A percentile compares a stretch with the other conserved stretches of the same genome.
phyloP scores from a whole-genome alignment of 2,329 filamentous ascomycete species.

The Ustulina deusta region DNA sequence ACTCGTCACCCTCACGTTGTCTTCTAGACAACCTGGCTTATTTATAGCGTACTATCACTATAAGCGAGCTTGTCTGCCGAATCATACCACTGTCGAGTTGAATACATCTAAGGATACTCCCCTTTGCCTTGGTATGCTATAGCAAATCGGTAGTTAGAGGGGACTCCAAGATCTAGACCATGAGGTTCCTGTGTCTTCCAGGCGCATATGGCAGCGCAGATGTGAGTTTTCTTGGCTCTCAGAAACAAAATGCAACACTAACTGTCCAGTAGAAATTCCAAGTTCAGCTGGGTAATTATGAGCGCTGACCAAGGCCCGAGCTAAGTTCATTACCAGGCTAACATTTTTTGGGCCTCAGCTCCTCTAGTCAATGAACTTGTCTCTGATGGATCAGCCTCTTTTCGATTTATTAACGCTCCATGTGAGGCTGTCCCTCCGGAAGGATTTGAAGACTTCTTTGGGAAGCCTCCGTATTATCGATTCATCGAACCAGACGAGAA shows the following conservation, averaged over 20 bases:
- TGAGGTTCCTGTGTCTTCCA: slow-evolving; percentile 69
- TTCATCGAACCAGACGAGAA: slow-evolving; percentile 65
- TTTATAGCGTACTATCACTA: slow-evolving; percentile 35
- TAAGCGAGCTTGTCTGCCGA: slow-evolving; percentile 30
- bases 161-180: slow-evolving; percentile 49
- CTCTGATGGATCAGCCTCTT: slow-evolving; percentile 60
- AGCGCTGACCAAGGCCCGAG: slow-evolving; percentile 21
- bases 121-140: slow-evolving; percentile 35
- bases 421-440: slow-evolving; percentile 63
- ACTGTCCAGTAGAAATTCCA: slow-evolving; percentile 62
- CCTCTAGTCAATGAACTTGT: slow-evolving; percentile 62
- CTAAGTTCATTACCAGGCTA: slow-evolving; percentile 28
- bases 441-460: slow-evolving; percentile 69
- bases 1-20: not conserved
- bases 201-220: slow-evolving; percentile 68
- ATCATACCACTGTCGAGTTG: slow-evolving; percentile 4
- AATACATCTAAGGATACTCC: slow-evolving; percentile 22
- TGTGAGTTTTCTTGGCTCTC: slow-evolving; percentile 43
- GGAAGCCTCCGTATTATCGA: slow-evolving; percentile 65
- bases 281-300: slow-evolving; percentile 64
- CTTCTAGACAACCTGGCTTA: slow-evolving; percentile 30
- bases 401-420: slow-evolving; percentile 65
- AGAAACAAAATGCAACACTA: slow-evolving; percentile 23
- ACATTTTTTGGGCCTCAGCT: slow-evolving; percentile 50
- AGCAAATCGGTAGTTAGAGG: slow-evolving; percentile 19